phyloP scores from a whole-genome alignment of 2,329 filamentous ascomycete species.

The Trichoderma semiorbis region DNA sequence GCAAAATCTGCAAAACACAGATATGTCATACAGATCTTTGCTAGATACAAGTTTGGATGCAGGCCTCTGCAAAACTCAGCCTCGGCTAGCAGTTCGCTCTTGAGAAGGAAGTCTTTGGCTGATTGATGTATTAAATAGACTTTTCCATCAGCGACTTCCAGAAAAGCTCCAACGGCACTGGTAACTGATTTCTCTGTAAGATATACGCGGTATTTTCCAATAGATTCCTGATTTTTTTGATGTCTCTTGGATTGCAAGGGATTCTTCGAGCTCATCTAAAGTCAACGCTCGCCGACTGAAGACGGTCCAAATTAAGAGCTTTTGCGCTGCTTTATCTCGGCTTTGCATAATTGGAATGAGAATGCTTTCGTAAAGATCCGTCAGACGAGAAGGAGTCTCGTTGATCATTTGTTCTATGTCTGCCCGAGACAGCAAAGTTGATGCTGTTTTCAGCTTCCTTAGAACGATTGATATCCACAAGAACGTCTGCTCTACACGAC shows the following conservation, averaged over 20 bases:
- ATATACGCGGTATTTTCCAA: neutral
- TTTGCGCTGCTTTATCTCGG: neutral
- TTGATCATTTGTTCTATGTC: neutral
- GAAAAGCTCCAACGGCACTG: neutral
- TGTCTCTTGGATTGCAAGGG: neutral
- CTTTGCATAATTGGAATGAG: neutral
- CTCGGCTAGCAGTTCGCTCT: neutral
- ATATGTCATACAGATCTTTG: neutral
- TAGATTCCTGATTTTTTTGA: neutral
- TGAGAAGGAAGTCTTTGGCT: neutral
- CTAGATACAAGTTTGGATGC: neutral
- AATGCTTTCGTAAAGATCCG: neutral
- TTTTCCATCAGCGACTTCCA: neutral
- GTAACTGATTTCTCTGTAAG: neutral
- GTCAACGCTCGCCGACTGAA: neutral
- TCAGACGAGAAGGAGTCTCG: neutral
- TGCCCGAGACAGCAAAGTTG: neutral
- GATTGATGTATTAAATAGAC: neutral
- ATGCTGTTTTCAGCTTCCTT: neutral
- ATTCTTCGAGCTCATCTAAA: neutral
- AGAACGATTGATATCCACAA: neutral
- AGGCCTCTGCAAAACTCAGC: neutral
- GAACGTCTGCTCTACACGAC: neutral
- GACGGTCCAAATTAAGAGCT: neutral
- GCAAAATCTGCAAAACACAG: neutral